Evolutionary conservation across 1,139 yeast genomes (phyloP).

Genomic region (Taphrina sp.): DNA sequence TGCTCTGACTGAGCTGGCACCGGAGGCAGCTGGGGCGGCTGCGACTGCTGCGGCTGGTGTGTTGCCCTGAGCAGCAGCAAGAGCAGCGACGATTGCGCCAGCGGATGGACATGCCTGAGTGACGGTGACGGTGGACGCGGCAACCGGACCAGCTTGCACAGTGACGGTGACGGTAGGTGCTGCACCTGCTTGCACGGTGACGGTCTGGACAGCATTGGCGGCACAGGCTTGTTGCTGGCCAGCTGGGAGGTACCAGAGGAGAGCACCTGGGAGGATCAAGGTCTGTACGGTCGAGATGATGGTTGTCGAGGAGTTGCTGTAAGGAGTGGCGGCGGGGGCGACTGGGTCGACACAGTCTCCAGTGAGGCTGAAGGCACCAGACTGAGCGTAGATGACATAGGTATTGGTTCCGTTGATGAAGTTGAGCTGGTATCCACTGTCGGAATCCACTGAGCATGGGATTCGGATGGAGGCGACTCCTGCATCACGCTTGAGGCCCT

Average conservation of each 20-base stretch:
- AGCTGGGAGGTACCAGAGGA: slow-evolving; percentile 29
- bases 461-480: slow-evolving; percentile 26
- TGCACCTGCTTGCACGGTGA: slow-evolving; percentile 27
- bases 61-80: slow-evolving; percentile 10
- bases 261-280: slow-evolving; percentile 14
- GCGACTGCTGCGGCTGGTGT: background rate
- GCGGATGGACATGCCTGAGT: slow-evolving; percentile 12
- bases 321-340: slow-evolving; percentile 13
- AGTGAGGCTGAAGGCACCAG: slow-evolving; percentile 26
- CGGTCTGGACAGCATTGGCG: slow-evolving; percentile 21
- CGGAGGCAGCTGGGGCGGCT: slow-evolving; percentile 2
- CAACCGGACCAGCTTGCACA: background rate
- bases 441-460: slow-evolving; percentile 30
- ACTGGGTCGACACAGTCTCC: slow-evolving; percentile 28
- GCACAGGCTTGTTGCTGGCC: slow-evolving; percentile 13
- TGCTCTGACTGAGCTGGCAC: background rate
- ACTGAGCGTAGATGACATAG: slow-evolving; percentile 34
- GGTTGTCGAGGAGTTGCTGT: slow-evolving; percentile 18
- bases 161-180: slow-evolving; percentile 19
- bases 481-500: slow-evolving; percentile 13
- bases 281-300: slow-evolving; percentile 8
- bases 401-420: slow-evolving; percentile 34
- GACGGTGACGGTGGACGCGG: slow-evolving; percentile 14
- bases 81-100: slow-evolving; percentile 24
- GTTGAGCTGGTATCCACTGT: slow-evolving; percentile 31